Evolutionary conservation across 129 eudicot species (phyloP).

Genomic region (Flaveria ramosissima): DNA sequence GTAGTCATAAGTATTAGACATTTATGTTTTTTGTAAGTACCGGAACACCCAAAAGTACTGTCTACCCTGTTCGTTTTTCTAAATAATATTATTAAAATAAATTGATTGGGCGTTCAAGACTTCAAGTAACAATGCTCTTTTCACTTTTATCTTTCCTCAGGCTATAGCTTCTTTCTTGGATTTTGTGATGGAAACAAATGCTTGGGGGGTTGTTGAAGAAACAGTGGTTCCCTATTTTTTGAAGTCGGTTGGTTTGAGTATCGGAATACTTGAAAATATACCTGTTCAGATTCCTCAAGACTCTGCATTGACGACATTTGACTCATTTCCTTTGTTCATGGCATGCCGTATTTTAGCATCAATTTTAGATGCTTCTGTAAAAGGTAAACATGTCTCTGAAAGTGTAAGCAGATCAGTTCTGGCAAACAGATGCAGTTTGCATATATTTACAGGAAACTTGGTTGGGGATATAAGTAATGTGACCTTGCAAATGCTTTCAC

Average conservation of each 20-base stretch:
- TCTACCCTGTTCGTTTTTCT: too few relatives aligned
- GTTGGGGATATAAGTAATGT: slow-evolving; percentile 71
- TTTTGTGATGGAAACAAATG: slow-evolving; percentile 65
- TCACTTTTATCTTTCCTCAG: slow-evolving; percentile 35
- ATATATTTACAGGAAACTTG: slow-evolving; percentile 50
- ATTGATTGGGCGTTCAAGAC: too few relatives aligned
- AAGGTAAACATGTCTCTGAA: slow-evolving; percentile 33
- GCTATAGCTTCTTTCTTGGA: slow-evolving; percentile 61
- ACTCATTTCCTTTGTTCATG: slow-evolving; percentile 50
- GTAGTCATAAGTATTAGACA: too few relatives aligned
- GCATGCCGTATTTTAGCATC: slow-evolving; percentile 70
- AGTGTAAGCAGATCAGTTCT: slow-evolving; percentile 26
- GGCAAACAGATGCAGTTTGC: slow-evolving; percentile 33
- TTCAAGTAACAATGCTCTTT: background rate
- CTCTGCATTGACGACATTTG: background rate
- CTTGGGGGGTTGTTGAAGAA: slow-evolving; percentile 67
- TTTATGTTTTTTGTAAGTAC: too few relatives aligned
- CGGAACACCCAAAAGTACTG: too few relatives aligned
- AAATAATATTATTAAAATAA: background rate
- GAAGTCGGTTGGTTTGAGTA: slow-evolving; percentile 55
- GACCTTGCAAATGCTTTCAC: slow-evolving; percentile 66
- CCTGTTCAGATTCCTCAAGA: slow-evolving; percentile 29
- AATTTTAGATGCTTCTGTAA: slow-evolving; percentile 54
- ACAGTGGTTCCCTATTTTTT: slow-evolving; percentile 67
- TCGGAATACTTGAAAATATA: slow-evolving; percentile 59